These are phyloP conservation scores for Bocquillonia castaneifolia DNA, from an alignment of 441 rosid species.

Conservation along the genomic window DNA sequence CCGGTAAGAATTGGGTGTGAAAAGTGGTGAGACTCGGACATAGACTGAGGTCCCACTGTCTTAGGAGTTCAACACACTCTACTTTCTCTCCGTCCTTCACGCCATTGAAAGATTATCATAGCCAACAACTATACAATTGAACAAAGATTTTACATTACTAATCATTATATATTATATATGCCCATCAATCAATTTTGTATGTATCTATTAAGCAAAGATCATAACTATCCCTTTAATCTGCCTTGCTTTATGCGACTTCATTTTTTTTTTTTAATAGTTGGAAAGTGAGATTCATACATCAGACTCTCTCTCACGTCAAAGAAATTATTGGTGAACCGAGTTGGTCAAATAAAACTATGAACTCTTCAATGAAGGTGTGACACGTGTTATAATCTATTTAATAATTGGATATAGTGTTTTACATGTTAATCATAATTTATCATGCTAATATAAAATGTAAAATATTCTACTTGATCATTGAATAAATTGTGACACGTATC, in stretches of 20 bases:
- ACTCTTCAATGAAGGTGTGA: too few species aligned
- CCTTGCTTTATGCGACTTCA: not conserved
- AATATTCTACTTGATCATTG: too few species aligned
- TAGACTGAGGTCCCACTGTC: constrained; percentile 26
- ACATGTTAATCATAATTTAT: too few species aligned
- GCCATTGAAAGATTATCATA: constrained; percentile 29
- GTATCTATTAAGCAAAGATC: not conserved
- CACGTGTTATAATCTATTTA: too few species aligned
- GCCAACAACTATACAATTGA: not conserved
- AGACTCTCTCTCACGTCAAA: too few species aligned
- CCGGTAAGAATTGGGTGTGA: constrained; percentile 22
- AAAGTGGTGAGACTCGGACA: constrained; percentile 20
- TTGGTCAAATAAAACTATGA: too few species aligned
- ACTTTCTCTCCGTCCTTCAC: constrained; percentile 49
- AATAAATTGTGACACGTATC: too few species aligned
- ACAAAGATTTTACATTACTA: constrained; percentile 1
- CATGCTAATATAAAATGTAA: too few species aligned
- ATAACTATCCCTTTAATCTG: not conserved
- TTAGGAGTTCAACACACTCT: constrained; percentile 18
- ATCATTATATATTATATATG: not conserved
- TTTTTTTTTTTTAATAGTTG: too few species aligned
- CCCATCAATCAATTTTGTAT: not conserved
- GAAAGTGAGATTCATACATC: too few species aligned
- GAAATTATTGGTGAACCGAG: too few species aligned
- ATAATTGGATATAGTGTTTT: too few species aligned